Evolutionary conservation across 1,284 basidiomycete genomes (phyloP), one percentile per base, ranked within the genome.

Genomic region (Naganishia sp.): DNA sequence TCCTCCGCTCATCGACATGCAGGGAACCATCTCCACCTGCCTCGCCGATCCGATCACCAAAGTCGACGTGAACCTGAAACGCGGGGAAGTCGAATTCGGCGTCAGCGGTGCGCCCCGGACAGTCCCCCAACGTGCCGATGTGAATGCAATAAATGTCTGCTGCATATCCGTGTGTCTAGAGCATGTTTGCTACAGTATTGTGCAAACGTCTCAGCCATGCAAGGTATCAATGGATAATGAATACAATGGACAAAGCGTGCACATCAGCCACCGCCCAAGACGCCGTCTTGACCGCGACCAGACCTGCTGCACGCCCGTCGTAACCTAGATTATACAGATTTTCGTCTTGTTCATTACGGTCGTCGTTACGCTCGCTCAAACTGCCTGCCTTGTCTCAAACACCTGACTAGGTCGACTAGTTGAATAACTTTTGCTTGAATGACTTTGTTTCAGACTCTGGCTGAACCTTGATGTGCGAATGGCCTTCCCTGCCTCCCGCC

Each of bases 401-500:
- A 28, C 44, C 43, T 23, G 13, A 39, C 23, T 39, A 23, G 21
- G 18, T 9, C 36, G 48, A n/a, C 59, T 61, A 80, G 69, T 78
- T 75, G 75, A 81, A 81, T 69, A 81, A 69, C 72, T 78, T 79
- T 73, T 77, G 78, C 77, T 81, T 81, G 43, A 65, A 57, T 33
- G 60, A 57, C 68, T 77, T 77, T 50, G 70, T 66, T 69, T 79
- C 77, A 36, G 59, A 31, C 66, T 80, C 80, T 25, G 72, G 70
- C n/a, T 79, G 74, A 13, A 81, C 79, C 73, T 80, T 81, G 74
- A 80, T 79, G 69, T 81, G 80, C 44, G 68, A 68, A 66, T 81
- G 80, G 50, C 66, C 69, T 39, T 69, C 65, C 36, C 70, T 67
- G 15, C 53, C 61, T 18, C 60, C 60, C 6, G 53, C 61, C 25